phyloP scores from a whole-genome alignment of 306 rosid genomes.

The Lathyrus tuberosus region DNA sequence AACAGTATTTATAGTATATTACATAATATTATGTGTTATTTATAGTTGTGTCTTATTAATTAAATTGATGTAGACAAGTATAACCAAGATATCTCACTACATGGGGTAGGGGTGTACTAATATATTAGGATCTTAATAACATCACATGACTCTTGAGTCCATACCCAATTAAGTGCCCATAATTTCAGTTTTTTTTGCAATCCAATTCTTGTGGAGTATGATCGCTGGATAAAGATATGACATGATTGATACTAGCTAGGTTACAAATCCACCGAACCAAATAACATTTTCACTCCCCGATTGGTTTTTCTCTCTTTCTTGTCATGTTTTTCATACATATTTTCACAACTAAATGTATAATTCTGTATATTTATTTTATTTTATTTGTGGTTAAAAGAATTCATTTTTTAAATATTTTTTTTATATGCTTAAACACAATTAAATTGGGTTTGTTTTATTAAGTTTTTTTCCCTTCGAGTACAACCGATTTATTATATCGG shows the following conservation, averaged over 20 bases:
- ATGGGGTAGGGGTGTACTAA: constrained; percentile 55
- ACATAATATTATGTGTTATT: too few relatives aligned
- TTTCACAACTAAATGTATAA: too few relatives aligned
- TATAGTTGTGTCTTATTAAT: not conserved
- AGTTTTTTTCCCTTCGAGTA: too few relatives aligned
- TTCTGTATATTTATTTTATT: too few relatives aligned
- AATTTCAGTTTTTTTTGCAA: constrained; percentile 15
- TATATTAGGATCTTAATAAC: constrained; percentile 20
- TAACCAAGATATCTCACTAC: constrained; percentile 54
- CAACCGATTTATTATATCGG: too few relatives aligned
- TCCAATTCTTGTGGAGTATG: constrained; percentile 33
- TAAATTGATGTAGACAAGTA: constrained; percentile 48
- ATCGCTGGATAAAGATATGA: constrained; percentile 15
- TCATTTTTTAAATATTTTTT: too few relatives aligned
- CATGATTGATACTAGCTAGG: constrained; percentile 43
- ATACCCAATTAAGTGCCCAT: constrained; percentile 48
- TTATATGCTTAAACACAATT: too few relatives aligned
- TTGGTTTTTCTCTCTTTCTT: not conserved
- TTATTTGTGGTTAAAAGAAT: too few relatives aligned
- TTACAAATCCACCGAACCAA: constrained; percentile 40
- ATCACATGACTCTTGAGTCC: constrained; percentile 56
- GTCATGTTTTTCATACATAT: not conserved
- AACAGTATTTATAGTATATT: too few relatives aligned
- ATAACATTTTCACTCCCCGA: constrained; percentile 31
- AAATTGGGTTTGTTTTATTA: too few relatives aligned